Evolutionary conservation across 2,329 filamentous ascomycete species (phyloP).

Genomic region (Neofusicoccum sp.): DNA sequence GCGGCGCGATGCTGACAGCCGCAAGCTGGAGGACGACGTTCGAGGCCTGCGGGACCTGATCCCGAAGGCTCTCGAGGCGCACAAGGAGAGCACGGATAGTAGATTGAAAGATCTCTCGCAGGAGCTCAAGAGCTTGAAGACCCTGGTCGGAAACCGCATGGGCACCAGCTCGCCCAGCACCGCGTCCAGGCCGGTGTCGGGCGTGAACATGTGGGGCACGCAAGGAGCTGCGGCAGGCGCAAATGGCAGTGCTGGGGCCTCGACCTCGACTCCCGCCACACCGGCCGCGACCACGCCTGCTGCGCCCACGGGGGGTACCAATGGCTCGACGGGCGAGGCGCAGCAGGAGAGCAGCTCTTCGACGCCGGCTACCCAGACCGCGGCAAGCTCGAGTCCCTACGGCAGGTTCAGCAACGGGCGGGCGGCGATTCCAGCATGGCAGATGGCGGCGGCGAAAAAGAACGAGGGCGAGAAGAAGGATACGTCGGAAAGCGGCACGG

Average conservation of each 20-base stretch:
- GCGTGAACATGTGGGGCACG: conserved; percentile 23
- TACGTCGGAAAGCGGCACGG: conserved; percentile 41
- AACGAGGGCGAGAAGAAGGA: conserved; percentile 50
- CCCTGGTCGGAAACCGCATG: conserved; percentile 71
- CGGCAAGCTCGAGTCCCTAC: conserved; percentile 30
- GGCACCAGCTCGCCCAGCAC: conserved; percentile 24
- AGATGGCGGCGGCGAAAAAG: conserved; percentile 54
- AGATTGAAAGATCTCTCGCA: conserved; percentile 81
- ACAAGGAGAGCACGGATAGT: conserved; percentile 80
- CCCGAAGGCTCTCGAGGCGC: conserved; percentile 83
- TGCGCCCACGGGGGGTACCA: conserved; percentile 13
- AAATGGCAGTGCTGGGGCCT: conserved; percentile 28
- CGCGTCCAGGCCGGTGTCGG: conserved; percentile 10
- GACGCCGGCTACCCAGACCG: background rate
- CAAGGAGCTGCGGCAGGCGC: conserved; percentile 20
- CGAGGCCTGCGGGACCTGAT: conserved; percentile 80
- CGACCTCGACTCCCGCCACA: conserved; percentile 9
- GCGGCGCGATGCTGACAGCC: conserved; percentile 83
- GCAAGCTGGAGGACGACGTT: conserved; percentile 84
- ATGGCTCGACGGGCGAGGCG: conserved; percentile 24
- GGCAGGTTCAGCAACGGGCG: conserved; percentile 36
- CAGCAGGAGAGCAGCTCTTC: conserved; percentile 22
- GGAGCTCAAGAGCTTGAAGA: conserved; percentile 91
- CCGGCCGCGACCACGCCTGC: conserved; percentile 26
- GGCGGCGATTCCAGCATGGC: conserved; percentile 57